Percentiles rank a stretch among this genome's conserved stretches.
Conservation (phyloP, 2,329 filamentous ascomycete species). For the Hymenoscyphus albidus region DNA sequence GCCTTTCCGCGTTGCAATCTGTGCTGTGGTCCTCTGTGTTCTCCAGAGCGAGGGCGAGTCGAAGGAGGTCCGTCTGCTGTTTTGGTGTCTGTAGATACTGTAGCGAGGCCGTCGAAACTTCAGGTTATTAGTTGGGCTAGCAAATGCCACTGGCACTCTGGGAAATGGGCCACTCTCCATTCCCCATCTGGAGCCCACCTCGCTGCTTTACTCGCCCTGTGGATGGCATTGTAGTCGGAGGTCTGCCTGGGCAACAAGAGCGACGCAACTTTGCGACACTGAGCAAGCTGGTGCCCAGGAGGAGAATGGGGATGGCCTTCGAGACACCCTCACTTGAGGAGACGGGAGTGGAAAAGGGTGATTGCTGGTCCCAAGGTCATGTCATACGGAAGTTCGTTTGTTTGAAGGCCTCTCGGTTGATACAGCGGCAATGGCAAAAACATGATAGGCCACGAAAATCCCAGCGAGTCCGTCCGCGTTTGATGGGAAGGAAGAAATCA, state of each 20-base stretch:
- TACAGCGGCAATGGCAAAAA: constrained; percentile 10
- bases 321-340: constrained; percentile 4
- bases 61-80: background rate
- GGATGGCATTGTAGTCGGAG: background rate
- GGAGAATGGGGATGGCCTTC: background rate
- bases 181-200: constrained; percentile 11
- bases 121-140: background rate
- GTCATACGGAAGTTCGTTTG: background rate
- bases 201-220: constrained; percentile 24
- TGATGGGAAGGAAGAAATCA: background rate
- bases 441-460: background rate
- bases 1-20: background rate
- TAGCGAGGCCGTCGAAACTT: background rate
- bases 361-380: background rate
- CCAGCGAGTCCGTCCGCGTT: background rate
- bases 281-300: constrained; percentile 5
- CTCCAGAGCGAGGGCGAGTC: background rate
- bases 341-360: background rate
- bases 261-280: constrained; percentile 13
- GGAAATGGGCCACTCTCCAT: background rate
- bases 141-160: background rate
- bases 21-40: background rate
- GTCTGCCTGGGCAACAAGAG: background rate
- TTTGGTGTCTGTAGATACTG: background rate
- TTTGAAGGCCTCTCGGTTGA: constrained; percentile 7